Base-by-base conservation (phyloP, 441 rosid genomes). In the Populus hybrid region DNA sequence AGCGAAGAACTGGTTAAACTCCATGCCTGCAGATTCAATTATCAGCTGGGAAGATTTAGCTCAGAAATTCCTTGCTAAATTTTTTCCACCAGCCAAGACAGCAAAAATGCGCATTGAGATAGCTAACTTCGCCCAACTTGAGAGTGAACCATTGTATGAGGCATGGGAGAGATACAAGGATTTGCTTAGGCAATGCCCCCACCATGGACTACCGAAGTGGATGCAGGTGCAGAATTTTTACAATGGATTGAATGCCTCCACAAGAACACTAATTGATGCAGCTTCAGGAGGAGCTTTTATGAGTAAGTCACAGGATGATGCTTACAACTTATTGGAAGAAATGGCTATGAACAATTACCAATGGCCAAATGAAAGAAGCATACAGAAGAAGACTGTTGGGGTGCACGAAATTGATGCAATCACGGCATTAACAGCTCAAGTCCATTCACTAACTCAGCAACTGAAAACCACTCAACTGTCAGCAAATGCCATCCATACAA, bases 331-430 rank as follows among this genome's bases (percentile, higher is more conserved):
- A 5, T 38, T 70, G 5, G 2, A 70, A 5, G n/a, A 24, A 24
- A 70, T 70, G 10, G 0, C 11, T 1, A 16, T 46, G 12, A 40
- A 67, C 9, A 34, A 14, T n/a, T 36, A 34, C 42, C 2, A 34
- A 2, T 69, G 24, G 10, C 24, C 24, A 2, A 35, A 3, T 23
- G 14, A 71, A 8, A 42, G 65, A 46, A 24, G 6, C 9, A 26
- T 21, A 8, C 0, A 6, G 0, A 26, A 18, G 3, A 14, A 21
- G 16, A 16, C 2, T 0, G 0, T 1, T 26, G 8, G 26, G 19
- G 34, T 42, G 12, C 19, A 42, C 1, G 28, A 40, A 8, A 24
- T 53, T 42, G 38, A 71, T 46, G 63, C 24, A 11, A 4, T 71
- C 8, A 40, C 14, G 0, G 0, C 5, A 3, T 40, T 71, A 24